Percentiles rank a stretch among this genome's conserved stretches.
Evolutionary conservation across 805 yeast species (phyloP).

Genomic region (Komagataella mondaviorum): DNA sequence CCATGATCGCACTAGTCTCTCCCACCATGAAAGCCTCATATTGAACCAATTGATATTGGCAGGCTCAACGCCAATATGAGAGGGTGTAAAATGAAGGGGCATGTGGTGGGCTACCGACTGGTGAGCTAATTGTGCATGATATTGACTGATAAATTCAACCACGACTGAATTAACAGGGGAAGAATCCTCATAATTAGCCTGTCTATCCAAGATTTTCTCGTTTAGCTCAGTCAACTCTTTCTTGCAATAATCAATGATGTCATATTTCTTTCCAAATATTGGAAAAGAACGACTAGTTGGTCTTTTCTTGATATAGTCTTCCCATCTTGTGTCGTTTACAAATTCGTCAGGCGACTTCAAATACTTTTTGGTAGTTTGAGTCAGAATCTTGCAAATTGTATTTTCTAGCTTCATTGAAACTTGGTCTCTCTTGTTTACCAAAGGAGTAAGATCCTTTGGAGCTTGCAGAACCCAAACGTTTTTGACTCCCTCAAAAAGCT

Average conservation of each 20-base stretch:
- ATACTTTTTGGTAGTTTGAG: slow-evolving; percentile 49
- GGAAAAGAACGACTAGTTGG: slow-evolving; percentile 36
- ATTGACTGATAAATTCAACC: slow-evolving; percentile 69
- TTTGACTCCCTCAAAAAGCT: slow-evolving; percentile 72
- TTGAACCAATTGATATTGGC: slow-evolving; percentile 56
- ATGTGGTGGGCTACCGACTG: slow-evolving; percentile 52
- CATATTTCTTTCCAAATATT: slow-evolving; percentile 45
- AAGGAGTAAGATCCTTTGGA: slow-evolving; percentile 33
- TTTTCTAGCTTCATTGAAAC: slow-evolving; percentile 53
- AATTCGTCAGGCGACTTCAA: slow-evolving; percentile 40
- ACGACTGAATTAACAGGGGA: slow-evolving; percentile 69
- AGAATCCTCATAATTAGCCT: slow-evolving; percentile 28
- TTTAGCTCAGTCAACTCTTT: slow-evolving; percentile 46
- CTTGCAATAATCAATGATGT: slow-evolving; percentile 42
- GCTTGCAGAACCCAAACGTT: slow-evolving; percentile 72
- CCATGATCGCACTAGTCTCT: slow-evolving; percentile 38
- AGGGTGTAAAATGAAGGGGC: slow-evolving; percentile 51
- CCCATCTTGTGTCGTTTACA: slow-evolving; percentile 11
- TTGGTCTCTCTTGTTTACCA: slow-evolving; percentile 44
- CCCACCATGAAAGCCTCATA: slow-evolving; percentile 75
- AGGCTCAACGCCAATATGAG: slow-evolving; percentile 51
- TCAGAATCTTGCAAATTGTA: slow-evolving; percentile 46
- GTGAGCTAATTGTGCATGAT: slow-evolving; percentile 58
- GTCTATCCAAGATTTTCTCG: slow-evolving; percentile 41
- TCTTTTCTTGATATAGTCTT: slow-evolving; percentile 44